These are phyloP conservation scores for Trichoderma guizhouense DNA, from an alignment of 2,329 filamentous ascomycete genomes.

Conservation along the genomic window DNA sequence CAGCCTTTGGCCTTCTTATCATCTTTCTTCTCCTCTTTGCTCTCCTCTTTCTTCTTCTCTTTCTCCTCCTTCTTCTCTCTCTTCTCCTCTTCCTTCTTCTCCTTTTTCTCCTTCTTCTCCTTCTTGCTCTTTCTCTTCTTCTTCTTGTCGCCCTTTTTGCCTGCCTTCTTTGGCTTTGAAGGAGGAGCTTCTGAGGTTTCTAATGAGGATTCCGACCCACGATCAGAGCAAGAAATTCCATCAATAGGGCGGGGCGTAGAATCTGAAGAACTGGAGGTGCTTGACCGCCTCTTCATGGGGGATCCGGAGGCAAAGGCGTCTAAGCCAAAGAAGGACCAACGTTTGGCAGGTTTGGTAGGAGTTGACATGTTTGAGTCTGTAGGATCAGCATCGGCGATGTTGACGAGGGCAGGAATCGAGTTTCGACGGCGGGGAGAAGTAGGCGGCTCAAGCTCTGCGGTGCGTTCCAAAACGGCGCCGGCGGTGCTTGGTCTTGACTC, in stretches of 20 bases:
- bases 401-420: slow-evolving; percentile 54
- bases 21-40: slow-evolving; percentile 54
- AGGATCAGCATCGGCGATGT: slow-evolving; percentile 36
- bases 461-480: slow-evolving; percentile 62
- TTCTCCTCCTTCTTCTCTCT: slow-evolving; percentile 46
- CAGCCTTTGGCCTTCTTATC: slow-evolving; percentile 73
- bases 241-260: slow-evolving; percentile 31
- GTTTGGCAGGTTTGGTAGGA: slow-evolving; percentile 51
- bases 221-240: slow-evolving; percentile 35
- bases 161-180: slow-evolving; percentile 28
- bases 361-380: slow-evolving; percentile 41
- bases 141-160: slow-evolving; percentile 39
- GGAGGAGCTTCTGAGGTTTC: slow-evolving; percentile 25
- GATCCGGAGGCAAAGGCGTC: slow-evolving; percentile 52
- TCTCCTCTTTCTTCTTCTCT: slow-evolving; percentile 34
- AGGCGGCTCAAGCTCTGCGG: slow-evolving; percentile 23
- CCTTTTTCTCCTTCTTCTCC: slow-evolving; percentile 61
- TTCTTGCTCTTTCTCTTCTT: slow-evolving; percentile 68
- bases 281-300: slow-evolving; percentile 45
- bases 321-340: slow-evolving; percentile 61
- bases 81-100: slow-evolving; percentile 39
- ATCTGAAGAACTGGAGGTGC: slow-evolving; percentile 47
- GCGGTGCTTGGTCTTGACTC: slow-evolving; percentile 66
- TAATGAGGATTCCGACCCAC: slow-evolving; percentile 31
- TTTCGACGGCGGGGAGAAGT: slow-evolving; percentile 51